phyloP scores from a whole-genome alignment of 148 eudicot genomes.

The Gaultheria prostrata region DNA sequence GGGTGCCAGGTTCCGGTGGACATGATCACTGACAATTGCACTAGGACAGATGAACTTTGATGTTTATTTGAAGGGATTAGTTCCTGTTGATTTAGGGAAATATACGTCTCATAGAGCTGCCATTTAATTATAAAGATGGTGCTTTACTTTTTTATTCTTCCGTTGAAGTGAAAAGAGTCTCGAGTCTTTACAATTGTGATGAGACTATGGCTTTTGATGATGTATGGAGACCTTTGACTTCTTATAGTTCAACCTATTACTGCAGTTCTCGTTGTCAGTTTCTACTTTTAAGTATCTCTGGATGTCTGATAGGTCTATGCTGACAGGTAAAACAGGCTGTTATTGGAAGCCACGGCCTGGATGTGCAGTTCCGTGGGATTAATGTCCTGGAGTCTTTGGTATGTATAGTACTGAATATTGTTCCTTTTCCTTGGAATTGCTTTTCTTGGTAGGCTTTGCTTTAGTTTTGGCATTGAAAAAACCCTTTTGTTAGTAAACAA shows the following conservation, averaged over 20 bases:
- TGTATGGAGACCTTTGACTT: slow-evolving; percentile 14
- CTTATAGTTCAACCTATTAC: background rate
- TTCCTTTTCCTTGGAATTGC: background rate
- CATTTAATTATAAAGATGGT: background rate
- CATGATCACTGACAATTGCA: background rate
- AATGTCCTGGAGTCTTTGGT: slow-evolving; percentile 92
- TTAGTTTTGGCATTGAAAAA: background rate
- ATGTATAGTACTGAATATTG: slow-evolving; percentile 12
- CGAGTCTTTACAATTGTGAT: background rate
- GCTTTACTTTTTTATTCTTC: background rate
- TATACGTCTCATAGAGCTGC: slow-evolving; percentile 1
- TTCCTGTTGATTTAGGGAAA: slow-evolving; percentile 8
- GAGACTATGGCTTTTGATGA: background rate
- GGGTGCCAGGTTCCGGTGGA: no score
- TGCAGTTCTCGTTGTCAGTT: slow-evolving; percentile 2
- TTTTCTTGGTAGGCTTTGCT: background rate
- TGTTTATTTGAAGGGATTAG: background rate
- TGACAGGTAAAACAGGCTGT: slow-evolving; percentile 79
- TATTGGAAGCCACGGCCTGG: slow-evolving; percentile 61
- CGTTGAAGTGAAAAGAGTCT: background rate
- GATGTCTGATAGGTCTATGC: background rate
- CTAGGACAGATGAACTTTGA: background rate
- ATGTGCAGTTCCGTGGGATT: slow-evolving; percentile 77
- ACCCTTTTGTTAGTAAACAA: slow-evolving; percentile 8
- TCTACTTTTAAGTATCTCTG: background rate